A percentile compares a stretch with the other conserved stretches of the same genome.
Conservation (phyloP, 2,329 filamentous ascomycete genomes). For the Nigrospora sphaerica region DNA sequence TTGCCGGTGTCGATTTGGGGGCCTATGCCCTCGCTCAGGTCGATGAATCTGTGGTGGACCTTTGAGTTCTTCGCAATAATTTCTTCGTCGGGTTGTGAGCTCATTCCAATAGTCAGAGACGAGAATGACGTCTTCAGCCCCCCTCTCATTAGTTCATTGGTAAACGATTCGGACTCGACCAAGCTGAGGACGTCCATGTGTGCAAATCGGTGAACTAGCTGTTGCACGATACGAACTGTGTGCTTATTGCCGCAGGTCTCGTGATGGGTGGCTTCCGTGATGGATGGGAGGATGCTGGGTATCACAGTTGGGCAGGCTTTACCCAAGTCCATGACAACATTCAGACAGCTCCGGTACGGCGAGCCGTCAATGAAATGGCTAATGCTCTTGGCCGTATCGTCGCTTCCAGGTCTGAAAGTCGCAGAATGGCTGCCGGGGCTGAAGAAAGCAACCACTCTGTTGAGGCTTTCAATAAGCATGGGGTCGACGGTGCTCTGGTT, state of each 20-base stretch:
- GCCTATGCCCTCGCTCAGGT: background rate
- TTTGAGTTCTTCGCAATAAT: too few species aligned
- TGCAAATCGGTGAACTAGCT: conserved; percentile 31
- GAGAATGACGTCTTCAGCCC: conserved; percentile 24
- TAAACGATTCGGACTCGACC: conserved; percentile 16
- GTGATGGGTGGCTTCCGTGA: conserved; percentile 23
- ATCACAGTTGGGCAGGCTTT: conserved; percentile 16
- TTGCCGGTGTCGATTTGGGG: conserved; percentile 5
- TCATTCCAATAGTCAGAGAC: background rate
- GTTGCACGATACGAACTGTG: conserved; percentile 23
- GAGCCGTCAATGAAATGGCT: conserved; percentile 23
- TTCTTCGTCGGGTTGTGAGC: too few species aligned
- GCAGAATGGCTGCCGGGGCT: background rate
- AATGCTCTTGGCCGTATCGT: conserved; percentile 8
- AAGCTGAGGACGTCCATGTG: conserved; percentile 31
- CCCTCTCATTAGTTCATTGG: conserved; percentile 12
- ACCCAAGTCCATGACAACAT: conserved; percentile 18
- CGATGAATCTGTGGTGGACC: too few species aligned
- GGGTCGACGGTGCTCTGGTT: conserved; percentile 5
- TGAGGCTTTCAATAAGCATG: conserved; percentile 26
- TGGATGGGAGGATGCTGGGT: conserved; percentile 8
- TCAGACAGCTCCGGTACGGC: conserved; percentile 19
- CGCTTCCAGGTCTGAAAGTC: too few species aligned
- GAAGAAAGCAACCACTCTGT: conserved; percentile 26
- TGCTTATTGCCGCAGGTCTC: conserved; percentile 23